Evolutionary conservation across 1,284 basidiomycete genomes (phyloP).

Genomic region (Cryptococcus deneoformans): DNA sequence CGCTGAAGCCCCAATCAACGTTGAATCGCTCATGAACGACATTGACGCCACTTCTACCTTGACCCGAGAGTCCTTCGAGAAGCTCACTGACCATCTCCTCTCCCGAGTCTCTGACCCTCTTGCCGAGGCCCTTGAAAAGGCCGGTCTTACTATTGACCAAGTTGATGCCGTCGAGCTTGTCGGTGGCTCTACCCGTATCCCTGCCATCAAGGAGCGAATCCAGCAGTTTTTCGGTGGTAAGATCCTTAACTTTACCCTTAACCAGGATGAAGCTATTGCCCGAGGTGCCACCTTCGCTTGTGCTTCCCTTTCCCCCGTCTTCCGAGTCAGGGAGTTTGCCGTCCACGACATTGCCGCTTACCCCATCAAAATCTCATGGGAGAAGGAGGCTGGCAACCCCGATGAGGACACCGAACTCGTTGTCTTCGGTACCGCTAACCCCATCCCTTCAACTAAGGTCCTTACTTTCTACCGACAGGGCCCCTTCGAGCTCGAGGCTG

Average conservation of each 20-base stretch:
- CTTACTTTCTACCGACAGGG: slow-evolving; percentile 89
- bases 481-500: slow-evolving; percentile 79
- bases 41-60: slow-evolving; percentile 65
- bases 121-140: slow-evolving; percentile 58
- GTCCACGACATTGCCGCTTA: slow-evolving; percentile 79
- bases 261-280: slow-evolving; percentile 92
- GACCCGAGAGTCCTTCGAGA: slow-evolving; percentile 61
- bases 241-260: slow-evolving; percentile 78
- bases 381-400: slow-evolving; percentile 64
- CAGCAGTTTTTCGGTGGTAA: slow-evolving; percentile 64
- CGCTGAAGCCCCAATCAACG: slow-evolving; percentile 76
- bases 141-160: slow-evolving; percentile 60
- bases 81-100: slow-evolving; percentile 56
- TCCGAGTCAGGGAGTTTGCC: slow-evolving; percentile 90
- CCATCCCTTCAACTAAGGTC: slow-evolving; percentile 85
- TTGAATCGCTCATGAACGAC: slow-evolving; percentile 92
- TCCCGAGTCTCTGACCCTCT: slow-evolving; percentile 59
- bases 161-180: slow-evolving; percentile 66
- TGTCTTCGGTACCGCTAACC: slow-evolving; percentile 79
- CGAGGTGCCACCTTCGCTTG: slow-evolving; percentile 92
- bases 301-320: slow-evolving; percentile 89
- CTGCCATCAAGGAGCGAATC: slow-evolving; percentile 65
- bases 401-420: slow-evolving; percentile 85
- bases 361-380: slow-evolving; percentile 85
- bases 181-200: slow-evolving; percentile 66